Conservation (phyloP, 2,329 filamentous ascomycete species). For the Trichoderma sp. region DNA sequence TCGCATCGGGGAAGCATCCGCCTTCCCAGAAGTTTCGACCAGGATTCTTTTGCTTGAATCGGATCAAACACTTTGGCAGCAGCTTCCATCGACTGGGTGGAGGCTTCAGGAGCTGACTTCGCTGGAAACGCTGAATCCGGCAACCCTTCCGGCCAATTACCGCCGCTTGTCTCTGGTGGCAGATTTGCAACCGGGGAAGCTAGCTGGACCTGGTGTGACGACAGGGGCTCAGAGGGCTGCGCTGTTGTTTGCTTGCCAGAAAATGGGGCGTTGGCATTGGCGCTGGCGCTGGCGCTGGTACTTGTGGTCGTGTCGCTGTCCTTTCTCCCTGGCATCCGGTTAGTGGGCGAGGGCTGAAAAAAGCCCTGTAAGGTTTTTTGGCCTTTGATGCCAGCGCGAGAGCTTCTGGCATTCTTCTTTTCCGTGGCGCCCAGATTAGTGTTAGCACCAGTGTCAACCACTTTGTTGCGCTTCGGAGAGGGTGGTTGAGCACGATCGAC, state of each 20-base stretch:
- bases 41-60: conserved; percentile 72
- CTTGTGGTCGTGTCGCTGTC: conserved; percentile 16
- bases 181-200: neutral
- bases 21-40: conserved; percentile 79
- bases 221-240: neutral
- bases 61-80: conserved; percentile 58
- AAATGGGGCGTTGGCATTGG: conserved; percentile 15
- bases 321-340: conserved; percentile 1
- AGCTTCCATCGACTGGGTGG: neutral
- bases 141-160: neutral
- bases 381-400: conserved; percentile 13
- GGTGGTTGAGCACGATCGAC: neutral
- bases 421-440: neutral
- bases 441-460: neutral
- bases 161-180: neutral
- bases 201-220: neutral
- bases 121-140: neutral
- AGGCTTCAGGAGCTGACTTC: neutral
- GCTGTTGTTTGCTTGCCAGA: conserved; percentile 3
- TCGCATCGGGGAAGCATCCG: conserved; percentile 76
- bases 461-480: conserved; percentile 13
- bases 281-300: conserved; percentile 16
- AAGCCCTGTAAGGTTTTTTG: conserved; percentile 71
- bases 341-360: conserved; percentile 57
- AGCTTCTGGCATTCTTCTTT: conserved; percentile 6